phyloP scores from a whole-genome alignment of 1,139 yeast genomes.

The Blastobotrys indianensis region DNA sequence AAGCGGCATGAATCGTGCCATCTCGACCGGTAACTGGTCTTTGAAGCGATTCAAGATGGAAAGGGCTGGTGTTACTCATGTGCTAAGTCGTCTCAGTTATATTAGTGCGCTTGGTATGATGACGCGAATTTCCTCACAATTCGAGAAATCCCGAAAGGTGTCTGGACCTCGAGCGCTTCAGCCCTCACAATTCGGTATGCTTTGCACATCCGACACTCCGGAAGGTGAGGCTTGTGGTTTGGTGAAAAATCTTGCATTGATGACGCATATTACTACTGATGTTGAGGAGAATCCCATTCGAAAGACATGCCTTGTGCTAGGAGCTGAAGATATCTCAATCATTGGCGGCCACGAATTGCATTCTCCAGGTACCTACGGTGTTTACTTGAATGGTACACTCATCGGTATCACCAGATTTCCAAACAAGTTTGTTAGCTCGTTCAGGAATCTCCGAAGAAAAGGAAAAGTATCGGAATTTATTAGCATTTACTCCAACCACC shows the following conservation, averaged over 20 bases:
- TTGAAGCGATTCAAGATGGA: constrained; percentile 99
- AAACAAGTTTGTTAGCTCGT: constrained; percentile 65
- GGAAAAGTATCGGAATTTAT: constrained; percentile 88
- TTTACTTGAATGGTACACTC: constrained; percentile 88
- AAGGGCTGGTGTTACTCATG: constrained; percentile 98
- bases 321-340: constrained; percentile 80
- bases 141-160: constrained; percentile 94
- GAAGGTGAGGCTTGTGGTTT: constrained; percentile 99
- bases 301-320: constrained; percentile 69
- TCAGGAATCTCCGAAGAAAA: constrained; percentile 73
- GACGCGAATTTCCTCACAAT: constrained; percentile 98
- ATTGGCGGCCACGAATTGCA: constrained; percentile 83
- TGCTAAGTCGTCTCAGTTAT: constrained; percentile 80
- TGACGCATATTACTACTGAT: constrained; percentile 98
- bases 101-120: constrained; percentile 98
- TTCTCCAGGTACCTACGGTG: constrained; percentile 70
- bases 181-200: constrained; percentile 98
- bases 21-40: constrained; percentile 98
- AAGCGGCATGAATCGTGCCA: constrained; percentile 90
- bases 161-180: constrained; percentile 99
- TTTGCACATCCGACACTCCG: constrained; percentile 98
- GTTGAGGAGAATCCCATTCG: constrained; percentile 90
- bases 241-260: constrained; percentile 89
- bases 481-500: constrained; percentile 82
- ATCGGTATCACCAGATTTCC: constrained; percentile 89